Percentiles rank a stretch among this genome's conserved stretches.
Conservation (phyloP, 179 eudicot genomes). For the Nepenthes alata region DNA sequence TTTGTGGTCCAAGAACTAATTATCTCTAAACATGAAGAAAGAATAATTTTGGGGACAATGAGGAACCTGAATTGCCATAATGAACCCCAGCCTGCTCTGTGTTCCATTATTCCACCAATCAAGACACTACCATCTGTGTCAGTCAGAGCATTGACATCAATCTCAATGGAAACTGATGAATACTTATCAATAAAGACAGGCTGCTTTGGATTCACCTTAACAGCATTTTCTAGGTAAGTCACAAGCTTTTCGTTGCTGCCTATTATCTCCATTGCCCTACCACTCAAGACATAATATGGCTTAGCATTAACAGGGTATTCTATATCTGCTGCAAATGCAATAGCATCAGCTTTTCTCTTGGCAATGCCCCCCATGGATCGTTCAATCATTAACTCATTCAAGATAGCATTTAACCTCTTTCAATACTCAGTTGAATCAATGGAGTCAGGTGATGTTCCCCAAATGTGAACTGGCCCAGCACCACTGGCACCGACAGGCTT, state of each 20-base stretch:
- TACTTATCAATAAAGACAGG: constrained; percentile 84
- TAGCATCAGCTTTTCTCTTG: constrained; percentile 73
- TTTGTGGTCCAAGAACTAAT: constrained; percentile 81
- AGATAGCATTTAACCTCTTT: constrained; percentile 78
- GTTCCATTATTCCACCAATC: constrained; percentile 99
- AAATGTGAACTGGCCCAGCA: constrained; percentile 66
- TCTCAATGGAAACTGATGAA: constrained; percentile 81
- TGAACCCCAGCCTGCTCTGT: constrained; percentile 98
- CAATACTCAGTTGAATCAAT: constrained; percentile 98
- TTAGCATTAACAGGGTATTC: constrained; percentile 96
- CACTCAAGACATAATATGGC: constrained; percentile 92
- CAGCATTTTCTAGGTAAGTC: constrained; percentile 74
- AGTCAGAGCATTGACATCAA: constrained; percentile 79
- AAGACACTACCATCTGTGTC: constrained; percentile 84
- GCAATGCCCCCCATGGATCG: constrained; percentile 96
- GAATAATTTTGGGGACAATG: constrained; percentile 65
- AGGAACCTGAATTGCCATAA: constrained; percentile 97
- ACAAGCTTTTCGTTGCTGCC: constrained; percentile 74
- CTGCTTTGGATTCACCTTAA: constrained; percentile 82
- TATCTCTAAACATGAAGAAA: constrained; percentile 51
- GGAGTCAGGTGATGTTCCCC: constrained; percentile 96
- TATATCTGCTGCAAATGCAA: constrained; percentile 65
- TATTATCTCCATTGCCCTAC: constrained; percentile 96
- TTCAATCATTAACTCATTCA: constrained; percentile 63
- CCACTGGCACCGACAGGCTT: constrained; percentile 68